A percentile compares a stretch with the other conserved stretches of the same genome.
Conservation (phyloP, 345 rosid genomes). For the Camelina neglecta region DNA sequence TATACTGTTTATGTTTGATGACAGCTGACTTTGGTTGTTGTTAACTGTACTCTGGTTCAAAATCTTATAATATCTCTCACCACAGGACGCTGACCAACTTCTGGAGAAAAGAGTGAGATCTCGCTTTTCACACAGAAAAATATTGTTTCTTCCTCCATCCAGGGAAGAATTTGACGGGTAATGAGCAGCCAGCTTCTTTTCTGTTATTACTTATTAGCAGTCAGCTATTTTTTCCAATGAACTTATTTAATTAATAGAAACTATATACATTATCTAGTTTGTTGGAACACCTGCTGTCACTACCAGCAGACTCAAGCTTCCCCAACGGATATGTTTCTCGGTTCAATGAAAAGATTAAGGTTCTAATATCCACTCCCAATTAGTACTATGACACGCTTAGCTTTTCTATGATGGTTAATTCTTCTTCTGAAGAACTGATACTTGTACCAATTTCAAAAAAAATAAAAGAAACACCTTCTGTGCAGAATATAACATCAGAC, state of each 20-base stretch:
- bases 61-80: slow-evolving; percentile 10
- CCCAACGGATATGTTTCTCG: slow-evolving; percentile 63
- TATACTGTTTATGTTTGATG: slow-evolving; percentile 3
- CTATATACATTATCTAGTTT: slow-evolving; percentile 62
- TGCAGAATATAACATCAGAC: slow-evolving; percentile 69
- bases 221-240: not conserved
- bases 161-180: slow-evolving; percentile 74
- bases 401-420: slow-evolving; percentile 14
- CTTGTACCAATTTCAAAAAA: not conserved
- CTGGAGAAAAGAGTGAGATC: slow-evolving; percentile 96
- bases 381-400: slow-evolving; percentile 14
- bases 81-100: slow-evolving; percentile 96
- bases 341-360: slow-evolving; percentile 77
- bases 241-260: slow-evolving; percentile 17
- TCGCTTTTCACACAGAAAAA: slow-evolving; percentile 87
- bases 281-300: slow-evolving; percentile 70
- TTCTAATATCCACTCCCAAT: slow-evolving; percentile 49
- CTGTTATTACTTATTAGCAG: slow-evolving; percentile 16
- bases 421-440: slow-evolving; percentile 25
- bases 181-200: slow-evolving; percentile 31
- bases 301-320: slow-evolving; percentile 71
- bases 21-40: slow-evolving; percentile 14
- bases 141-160: slow-evolving; percentile 82
- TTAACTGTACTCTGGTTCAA: slow-evolving; percentile 17
- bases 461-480: not conserved